phyloP scores from a whole-genome alignment of 2,329 filamentous ascomycete genomes.

The Dothideomycetes sp. region DNA sequence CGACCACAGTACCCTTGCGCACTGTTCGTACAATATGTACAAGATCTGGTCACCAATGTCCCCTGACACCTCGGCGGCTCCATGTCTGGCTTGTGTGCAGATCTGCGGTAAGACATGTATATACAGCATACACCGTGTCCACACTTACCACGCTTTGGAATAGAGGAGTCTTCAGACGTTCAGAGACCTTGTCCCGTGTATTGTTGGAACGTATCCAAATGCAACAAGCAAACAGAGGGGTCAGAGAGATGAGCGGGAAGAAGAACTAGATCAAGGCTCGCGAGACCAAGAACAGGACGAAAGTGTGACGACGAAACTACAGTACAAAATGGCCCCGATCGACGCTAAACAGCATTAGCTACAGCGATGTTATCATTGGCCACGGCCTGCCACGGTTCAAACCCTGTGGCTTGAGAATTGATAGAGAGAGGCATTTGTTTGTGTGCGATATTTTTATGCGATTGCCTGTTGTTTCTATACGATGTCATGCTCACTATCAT shows the following conservation, averaged over 20 bases:
- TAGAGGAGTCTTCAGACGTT: too few relatives aligned
- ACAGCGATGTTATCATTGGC: constrained; percentile 9
- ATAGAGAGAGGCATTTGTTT: too few relatives aligned
- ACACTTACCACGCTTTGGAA: constrained; percentile 13
- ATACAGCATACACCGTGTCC: neutral
- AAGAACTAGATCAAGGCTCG: constrained; percentile 3
- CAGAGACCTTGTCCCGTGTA: too few relatives aligned
- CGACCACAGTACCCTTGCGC: constrained; percentile 2
- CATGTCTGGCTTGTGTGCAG: neutral
- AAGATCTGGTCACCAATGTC: too few relatives aligned
- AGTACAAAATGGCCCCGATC: constrained; percentile 11
- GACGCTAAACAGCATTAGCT: constrained; percentile 12
- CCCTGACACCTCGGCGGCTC: neutral
- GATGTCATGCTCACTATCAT: too few relatives aligned
- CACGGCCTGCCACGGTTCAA: constrained; percentile 1
- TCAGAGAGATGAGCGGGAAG: constrained; percentile 5
- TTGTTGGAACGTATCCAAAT: too few relatives aligned
- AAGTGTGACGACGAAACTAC: constrained; percentile 7
- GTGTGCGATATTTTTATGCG: too few relatives aligned
- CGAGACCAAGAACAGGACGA: constrained; percentile 7
- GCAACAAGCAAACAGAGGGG: too few relatives aligned
- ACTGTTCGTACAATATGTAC: too few relatives aligned
- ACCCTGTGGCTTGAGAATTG: neutral
- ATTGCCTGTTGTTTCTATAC: too few relatives aligned
- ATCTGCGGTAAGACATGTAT: constrained; percentile 11